A percentile compares a stretch with the other conserved stretches of the same genome.
Evolutionary conservation across 306 rosid species (phyloP).

Genomic region (Alnus rubra): DNA sequence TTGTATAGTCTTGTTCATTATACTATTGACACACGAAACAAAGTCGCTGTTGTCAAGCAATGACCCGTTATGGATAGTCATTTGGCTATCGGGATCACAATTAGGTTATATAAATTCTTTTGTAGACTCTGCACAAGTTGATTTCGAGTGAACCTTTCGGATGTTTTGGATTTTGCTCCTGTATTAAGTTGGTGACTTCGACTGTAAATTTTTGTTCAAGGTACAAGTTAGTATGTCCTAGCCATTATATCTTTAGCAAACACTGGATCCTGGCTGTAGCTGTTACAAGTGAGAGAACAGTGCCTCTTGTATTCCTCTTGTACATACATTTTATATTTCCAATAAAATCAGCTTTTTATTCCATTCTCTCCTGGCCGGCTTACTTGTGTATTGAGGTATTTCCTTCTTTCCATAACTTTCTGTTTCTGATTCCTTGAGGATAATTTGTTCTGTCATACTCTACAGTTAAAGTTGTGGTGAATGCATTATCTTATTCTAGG

Average conservation of each 20-base stretch:
- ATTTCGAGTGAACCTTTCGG: constrained; percentile 78
- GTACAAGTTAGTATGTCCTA: constrained; percentile 75
- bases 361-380: constrained; percentile 25
- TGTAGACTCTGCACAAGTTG: constrained; percentile 80
- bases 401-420: constrained; percentile 15
- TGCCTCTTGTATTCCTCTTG: constrained; percentile 50
- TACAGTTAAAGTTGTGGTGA: constrained; percentile 27
- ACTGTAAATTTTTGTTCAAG: constrained; percentile 92
- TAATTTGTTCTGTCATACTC: constrained; percentile 34
- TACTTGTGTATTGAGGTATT: constrained; percentile 12
- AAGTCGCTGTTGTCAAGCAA: constrained; percentile 64
- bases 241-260: constrained; percentile 79
- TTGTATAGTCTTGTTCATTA: constrained; percentile 95
- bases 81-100: constrained; percentile 60
- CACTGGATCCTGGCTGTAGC: constrained; percentile 80
- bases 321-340: constrained; percentile 87
- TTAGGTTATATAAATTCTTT: constrained; percentile 98
- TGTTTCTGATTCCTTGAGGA: constrained; percentile 35
- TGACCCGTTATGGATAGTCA: constrained; percentile 73
- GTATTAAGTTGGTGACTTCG: constrained; percentile 68
- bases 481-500: constrained; percentile 30
- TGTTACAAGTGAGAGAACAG: constrained; percentile 71
- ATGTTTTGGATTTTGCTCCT: constrained; percentile 74
- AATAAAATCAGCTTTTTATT: constrained; percentile 73
- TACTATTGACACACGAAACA: constrained; percentile 90